Base-by-base conservation (phyloP, 768 basidiomycete species). In the Boletus vinaceobasis region DNA sequence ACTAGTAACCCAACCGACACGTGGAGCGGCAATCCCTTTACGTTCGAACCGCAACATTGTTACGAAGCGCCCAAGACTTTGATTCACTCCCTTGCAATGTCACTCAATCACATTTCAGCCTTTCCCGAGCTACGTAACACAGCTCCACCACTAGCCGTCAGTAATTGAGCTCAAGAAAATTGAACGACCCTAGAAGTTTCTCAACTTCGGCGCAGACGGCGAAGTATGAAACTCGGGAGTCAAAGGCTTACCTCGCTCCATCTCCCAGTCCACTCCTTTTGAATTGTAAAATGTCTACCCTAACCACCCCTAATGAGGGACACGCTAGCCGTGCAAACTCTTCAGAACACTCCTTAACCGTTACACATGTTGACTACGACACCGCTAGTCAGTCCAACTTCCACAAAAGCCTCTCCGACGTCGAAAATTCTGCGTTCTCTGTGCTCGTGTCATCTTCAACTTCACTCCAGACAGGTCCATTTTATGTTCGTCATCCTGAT, bases 201-300 rank as follows among this genome's bases (percentile, higher is more conserved):
- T 47, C 45, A 26, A 39, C 35, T 40, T 7, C 27, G 19, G 35
- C 35, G 45, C 39, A 42, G 38, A 45, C 32, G 35, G 40, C 51
- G n/a, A 38, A 55, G 39, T 19, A 52, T 45, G 57, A 55, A 40
- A 40, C 32, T 52, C 15, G 43, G 26, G 26, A 27, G 7, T 33
- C 33, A 32, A 36, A 49, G 42, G 4, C 35, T 33, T 38, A 52
- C 26, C 46, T 35, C 23, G 47, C 42, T 23, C 56, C 42, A 64
- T 45, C 54, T 61, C 54, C 54, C 38, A 37, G 46, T 45, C 32
- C 60, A 45, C 39, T 61, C 52, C 37, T 64, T 61, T 56, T 27
- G 17, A 50, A 7, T 43, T 52, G 47, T 54, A 56, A 46, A 37
- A 61, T 59, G 63, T 48, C 60, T 48, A 49, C 56, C 11, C 55